Evolutionary conservation across 129 eudicot genomes (phyloP).

Genomic region (Tagetes erecta): DNA sequence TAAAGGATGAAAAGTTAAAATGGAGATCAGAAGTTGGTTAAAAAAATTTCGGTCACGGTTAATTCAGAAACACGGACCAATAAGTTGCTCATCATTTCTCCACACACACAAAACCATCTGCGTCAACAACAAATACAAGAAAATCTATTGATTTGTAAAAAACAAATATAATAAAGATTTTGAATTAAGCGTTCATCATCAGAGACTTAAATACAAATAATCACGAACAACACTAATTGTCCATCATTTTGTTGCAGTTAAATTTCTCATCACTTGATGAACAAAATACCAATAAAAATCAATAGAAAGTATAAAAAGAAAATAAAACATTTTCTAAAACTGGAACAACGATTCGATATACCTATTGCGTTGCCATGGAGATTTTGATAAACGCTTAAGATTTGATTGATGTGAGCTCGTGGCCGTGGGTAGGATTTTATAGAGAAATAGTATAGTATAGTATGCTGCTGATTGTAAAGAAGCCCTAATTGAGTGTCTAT

Average conservation of each 20-base stretch:
- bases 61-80: conserved; percentile 55
- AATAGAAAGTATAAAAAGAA: neutral
- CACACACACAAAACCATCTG: neutral
- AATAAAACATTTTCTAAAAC: neutral
- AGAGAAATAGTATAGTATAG: neutral
- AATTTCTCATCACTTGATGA: conserved; percentile 31
- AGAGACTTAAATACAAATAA: conserved; percentile 42
- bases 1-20: neutral
- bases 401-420: neutral
- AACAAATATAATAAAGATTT: neutral
- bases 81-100: conserved; percentile 34
- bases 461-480: neutral
- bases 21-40: conserved; percentile 40
- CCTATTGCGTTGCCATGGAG: neutral
- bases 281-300: neutral
- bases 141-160: too few species aligned
- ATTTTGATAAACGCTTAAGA: too few species aligned
- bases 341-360: neutral
- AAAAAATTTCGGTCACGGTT: conserved; percentile 39
- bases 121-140: too few species aligned
- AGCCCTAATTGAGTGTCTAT: conserved; percentile 6
- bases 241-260: conserved; percentile 44
- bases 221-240: conserved; percentile 31
- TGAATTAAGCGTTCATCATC: neutral
- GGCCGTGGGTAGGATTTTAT: neutral